phyloP scores from a whole-genome alignment of 2,329 filamentous ascomycete species.

The Colletotrichum acutatum region DNA sequence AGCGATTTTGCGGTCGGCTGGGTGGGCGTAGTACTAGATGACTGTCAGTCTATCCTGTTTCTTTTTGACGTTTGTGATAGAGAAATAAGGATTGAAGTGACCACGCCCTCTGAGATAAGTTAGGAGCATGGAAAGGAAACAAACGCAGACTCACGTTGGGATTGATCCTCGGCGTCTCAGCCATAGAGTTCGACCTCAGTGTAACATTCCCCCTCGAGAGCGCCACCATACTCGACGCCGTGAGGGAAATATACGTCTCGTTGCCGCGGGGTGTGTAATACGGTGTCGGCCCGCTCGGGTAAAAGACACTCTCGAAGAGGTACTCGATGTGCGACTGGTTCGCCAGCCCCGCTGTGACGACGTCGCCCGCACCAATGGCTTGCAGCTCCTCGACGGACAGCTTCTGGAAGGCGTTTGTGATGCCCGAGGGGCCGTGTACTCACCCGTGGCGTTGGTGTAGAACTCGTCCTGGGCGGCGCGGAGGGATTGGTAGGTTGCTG shows the following conservation, averaged over 20 bases:
- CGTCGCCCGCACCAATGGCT: slow-evolving; percentile 37
- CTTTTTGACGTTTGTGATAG: slow-evolving; percentile 34
- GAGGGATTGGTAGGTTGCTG: slow-evolving; percentile 35
- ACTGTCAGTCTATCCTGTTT: slow-evolving; percentile 37
- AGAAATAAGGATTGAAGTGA: not conserved
- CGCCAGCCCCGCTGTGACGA: slow-evolving; percentile 36
- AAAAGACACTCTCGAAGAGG: slow-evolving; percentile 42
- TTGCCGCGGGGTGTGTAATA: slow-evolving; percentile 40
- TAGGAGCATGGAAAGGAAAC: not conserved
- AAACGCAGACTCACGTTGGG: slow-evolving; percentile 36
- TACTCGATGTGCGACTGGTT: slow-evolving; percentile 43
- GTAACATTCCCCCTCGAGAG: slow-evolving; percentile 40
- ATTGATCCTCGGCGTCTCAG: slow-evolving; percentile 38
- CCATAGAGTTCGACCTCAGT: slow-evolving; percentile 37
- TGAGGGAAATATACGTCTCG: slow-evolving; percentile 42
- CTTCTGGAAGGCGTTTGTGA: slow-evolving; percentile 41
- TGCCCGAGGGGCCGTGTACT: slow-evolving; percentile 40
- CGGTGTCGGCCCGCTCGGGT: slow-evolving; percentile 42
- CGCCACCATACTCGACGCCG: slow-evolving; percentile 40
- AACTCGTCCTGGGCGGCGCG: slow-evolving; percentile 39
- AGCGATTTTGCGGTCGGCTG: slow-evolving; percentile 44
- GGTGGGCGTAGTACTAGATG: slow-evolving; percentile 40
- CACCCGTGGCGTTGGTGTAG: slow-evolving; percentile 38
- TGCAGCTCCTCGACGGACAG: slow-evolving; percentile 36
- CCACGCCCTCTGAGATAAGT: no score